Conservation (phyloP, 345 rosid species). For the Eucalyptus virginea region DNA sequence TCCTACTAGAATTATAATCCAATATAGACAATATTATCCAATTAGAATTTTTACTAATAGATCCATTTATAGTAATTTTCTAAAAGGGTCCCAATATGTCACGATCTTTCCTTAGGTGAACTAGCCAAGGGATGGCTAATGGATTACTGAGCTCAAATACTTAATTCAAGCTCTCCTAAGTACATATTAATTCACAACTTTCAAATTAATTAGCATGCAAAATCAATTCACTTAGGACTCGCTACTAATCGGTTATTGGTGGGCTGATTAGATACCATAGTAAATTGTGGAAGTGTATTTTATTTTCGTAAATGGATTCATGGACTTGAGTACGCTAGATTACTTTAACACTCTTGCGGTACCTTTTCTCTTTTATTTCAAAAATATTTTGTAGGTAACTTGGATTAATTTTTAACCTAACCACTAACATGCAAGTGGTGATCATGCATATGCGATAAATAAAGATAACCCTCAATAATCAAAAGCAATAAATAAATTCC, state of each 20-base stretch:
- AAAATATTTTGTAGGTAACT: background rate
- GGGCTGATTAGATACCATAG: background rate
- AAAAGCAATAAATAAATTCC: too few species aligned
- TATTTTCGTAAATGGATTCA: too few species aligned
- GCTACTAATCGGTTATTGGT: accelerated
- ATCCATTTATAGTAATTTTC: too few species aligned
- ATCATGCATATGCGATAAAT: background rate
- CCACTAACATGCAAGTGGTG: background rate
- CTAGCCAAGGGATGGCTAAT: too few species aligned
- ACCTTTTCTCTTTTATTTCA: background rate
- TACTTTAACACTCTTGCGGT: accelerated
- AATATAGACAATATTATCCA: background rate
- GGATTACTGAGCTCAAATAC: background rate
- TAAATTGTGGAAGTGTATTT: background rate
- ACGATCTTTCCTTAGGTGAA: background rate
- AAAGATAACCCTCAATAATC: background rate
- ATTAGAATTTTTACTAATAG: background rate
- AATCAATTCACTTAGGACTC: background rate
- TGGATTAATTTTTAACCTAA: background rate
- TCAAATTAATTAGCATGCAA: background rate
- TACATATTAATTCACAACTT: background rate
- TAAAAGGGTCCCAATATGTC: background rate
- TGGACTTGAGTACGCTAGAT: accelerated
- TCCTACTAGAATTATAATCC: background rate
- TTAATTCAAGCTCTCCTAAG: background rate